These are phyloP conservation scores for Saturnispora serradocipensis DNA, from an alignment of 805 yeast genomes.

Conservation along the genomic window DNA sequence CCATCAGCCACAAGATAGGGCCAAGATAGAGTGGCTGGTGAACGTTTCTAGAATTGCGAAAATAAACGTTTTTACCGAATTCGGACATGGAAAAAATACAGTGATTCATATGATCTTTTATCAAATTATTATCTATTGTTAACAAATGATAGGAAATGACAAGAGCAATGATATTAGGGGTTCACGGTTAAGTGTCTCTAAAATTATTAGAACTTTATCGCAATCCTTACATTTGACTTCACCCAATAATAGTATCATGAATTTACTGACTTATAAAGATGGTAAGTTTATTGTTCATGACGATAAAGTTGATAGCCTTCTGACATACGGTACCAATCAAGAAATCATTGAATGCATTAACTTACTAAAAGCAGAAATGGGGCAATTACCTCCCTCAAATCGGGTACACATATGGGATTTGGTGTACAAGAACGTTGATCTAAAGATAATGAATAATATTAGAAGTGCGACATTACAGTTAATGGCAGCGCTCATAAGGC, in stretches of 20 bases:
- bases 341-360: conserved; percentile 43
- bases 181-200: conserved; percentile 4
- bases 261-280: conserved; percentile 5
- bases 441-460: conserved; percentile 24
- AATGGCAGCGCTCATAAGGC: conserved; percentile 44
- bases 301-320: conserved; percentile 13
- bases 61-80: not conserved
- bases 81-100: not conserved
- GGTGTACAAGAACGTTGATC: conserved; percentile 43
- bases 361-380: conserved; percentile 40
- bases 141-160: not conserved
- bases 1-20: not conserved
- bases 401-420: conserved; percentile 72
- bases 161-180: not conserved
- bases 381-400: conserved; percentile 44
- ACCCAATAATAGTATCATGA: conserved; percentile 1
- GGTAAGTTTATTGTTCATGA: conserved; percentile 13
- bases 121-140: not conserved
- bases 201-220: conserved; percentile 8
- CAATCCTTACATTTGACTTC: conserved; percentile 7
- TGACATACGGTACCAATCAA: conserved; percentile 17
- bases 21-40: not conserved
- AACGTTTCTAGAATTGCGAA: not conserved
- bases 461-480: conserved; percentile 45
- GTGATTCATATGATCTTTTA: not conserved